Conservation (phyloP, 495 filamentous ascomycete genomes). For the Viridothelium virens region DNA sequence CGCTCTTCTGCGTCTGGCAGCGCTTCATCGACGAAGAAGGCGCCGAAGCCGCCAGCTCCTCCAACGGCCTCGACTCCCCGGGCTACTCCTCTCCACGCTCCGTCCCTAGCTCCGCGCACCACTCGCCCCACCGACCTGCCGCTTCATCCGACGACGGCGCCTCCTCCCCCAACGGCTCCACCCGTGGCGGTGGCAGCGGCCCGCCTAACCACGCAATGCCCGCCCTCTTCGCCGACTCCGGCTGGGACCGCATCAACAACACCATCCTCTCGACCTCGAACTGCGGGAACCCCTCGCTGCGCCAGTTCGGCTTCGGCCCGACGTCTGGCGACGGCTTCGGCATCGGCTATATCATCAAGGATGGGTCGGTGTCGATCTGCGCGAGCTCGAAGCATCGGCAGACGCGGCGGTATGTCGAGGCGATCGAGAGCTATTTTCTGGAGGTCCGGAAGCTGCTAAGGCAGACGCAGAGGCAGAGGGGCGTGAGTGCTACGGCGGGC, state of each 20-base stretch:
- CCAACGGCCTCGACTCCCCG: constrained; percentile 52
- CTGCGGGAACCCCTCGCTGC: constrained; percentile 93
- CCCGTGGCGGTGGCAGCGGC: constrained; percentile 23
- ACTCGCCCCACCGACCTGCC: constrained; percentile 43
- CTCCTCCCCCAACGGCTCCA: constrained; percentile 28
- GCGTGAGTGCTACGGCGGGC: constrained; percentile 44
- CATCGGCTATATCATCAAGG: constrained; percentile 98
- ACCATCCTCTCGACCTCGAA: constrained; percentile 96
- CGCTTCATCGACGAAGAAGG: constrained; percentile 70
- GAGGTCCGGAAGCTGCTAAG: constrained; percentile 81
- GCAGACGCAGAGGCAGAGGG: constrained; percentile 50
- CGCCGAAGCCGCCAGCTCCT: constrained; percentile 40
- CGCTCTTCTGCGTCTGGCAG: constrained; percentile 93
- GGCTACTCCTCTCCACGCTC: constrained; percentile 50
- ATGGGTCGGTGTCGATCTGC: constrained; percentile 85
- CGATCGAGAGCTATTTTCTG: constrained; percentile 77
- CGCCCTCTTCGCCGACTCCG: constrained; percentile 74
- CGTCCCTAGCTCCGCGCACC: constrained; percentile 30
- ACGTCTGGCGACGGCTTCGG: constrained; percentile 93
- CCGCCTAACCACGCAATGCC: constrained; percentile 48
- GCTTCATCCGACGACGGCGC: constrained; percentile 45
- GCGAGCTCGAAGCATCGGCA: constrained; percentile 87
- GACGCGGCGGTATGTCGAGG: constrained; percentile 81
- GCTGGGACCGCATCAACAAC: constrained; percentile 92
- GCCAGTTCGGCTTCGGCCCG: constrained; percentile 94